Evolutionary conservation across 495 filamentous ascomycete species (phyloP), one percentile per base, ranked within the genome.

Genomic region (Tuber indicum): DNA sequence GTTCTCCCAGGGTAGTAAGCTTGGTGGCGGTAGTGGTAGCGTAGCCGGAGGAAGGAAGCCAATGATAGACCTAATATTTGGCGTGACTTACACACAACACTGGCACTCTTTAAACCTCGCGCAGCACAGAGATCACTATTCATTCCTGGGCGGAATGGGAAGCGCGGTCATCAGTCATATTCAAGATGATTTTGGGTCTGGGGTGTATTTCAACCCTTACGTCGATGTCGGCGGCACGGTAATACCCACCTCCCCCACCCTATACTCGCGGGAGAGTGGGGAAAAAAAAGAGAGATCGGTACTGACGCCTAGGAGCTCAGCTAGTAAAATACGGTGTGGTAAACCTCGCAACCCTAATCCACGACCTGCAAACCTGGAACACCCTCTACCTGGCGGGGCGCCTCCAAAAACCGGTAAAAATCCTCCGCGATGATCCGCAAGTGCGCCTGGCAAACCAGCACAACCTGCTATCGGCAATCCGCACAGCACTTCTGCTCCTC

Each of bases 11-110:
- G 89, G 88, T 7, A 88, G 87, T 58, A 87, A 84, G 84, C n/a
- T n/a, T 86, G 14, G 85, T 88, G 39, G 83, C 86, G 8, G 85
- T 85, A 23, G 83, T 86, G 8, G 85, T 85, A 23, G 49, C 23
- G 23, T 58, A 58, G 85, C 87, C 5, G 84, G 86, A 3, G 85
- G 89, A 32, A 89, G 84, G 41, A 87, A 88, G 78, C 86, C 80
- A 39, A 96, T 98, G 92, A 97, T 99, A 79, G 96, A 99, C 84
- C 96, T 98, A 82, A 96, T 99, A 75, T 97, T 98, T 80, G 96
- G 96, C 46, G 95, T 98, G 19, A 93, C 92, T 8, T 92, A 97
- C 84, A 94, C 93, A 4, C 92, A 99, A 83, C 96, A 99, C 85
- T 99, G 95, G 94, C 96, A 99, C 86, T 92, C 91, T 32, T 85